These are phyloP conservation scores for Rhizophora mangle DNA, from an alignment of 345 rosid species.

Conservation along the genomic window DNA sequence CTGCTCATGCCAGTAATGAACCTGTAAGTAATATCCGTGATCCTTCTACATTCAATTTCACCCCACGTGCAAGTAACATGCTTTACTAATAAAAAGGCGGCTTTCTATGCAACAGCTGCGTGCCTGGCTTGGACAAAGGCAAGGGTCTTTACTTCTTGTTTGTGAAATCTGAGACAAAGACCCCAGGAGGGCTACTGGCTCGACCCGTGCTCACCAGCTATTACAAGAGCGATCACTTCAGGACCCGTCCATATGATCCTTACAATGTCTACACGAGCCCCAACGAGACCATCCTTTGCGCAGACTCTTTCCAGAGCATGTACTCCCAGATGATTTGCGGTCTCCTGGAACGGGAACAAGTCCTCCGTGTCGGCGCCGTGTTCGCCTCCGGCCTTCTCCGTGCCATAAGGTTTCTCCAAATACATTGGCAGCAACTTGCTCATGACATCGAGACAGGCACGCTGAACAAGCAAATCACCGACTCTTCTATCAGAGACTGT, in stretches of 20 bases:
- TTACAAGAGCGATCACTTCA: slow-evolving; percentile 44
- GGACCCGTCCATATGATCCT: slow-evolving; percentile 34
- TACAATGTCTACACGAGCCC: slow-evolving; percentile 43
- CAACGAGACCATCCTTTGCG: slow-evolving; percentile 37
- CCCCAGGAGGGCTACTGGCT: slow-evolving; percentile 41
- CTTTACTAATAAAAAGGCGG: background rate
- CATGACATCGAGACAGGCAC: slow-evolving; percentile 30
- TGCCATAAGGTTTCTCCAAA: slow-evolving; percentile 40
- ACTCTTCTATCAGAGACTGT: slow-evolving; percentile 23
- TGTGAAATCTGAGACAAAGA: slow-evolving; percentile 37
- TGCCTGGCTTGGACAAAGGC: slow-evolving; percentile 87
- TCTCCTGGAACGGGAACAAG: slow-evolving; percentile 30
- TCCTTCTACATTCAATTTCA: slow-evolving; percentile 6
- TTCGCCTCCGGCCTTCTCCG: slow-evolving; percentile 45
- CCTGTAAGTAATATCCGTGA: slow-evolving; percentile 59
- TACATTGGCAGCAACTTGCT: slow-evolving; percentile 32
- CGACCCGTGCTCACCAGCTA: slow-evolving; percentile 47
- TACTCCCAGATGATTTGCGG: slow-evolving; percentile 41
- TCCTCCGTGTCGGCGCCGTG: slow-evolving; percentile 40
- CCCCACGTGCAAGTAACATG: slow-evolving; percentile 2
- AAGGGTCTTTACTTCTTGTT: slow-evolving; percentile 61
- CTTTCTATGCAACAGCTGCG: slow-evolving; percentile 48
- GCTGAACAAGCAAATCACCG: slow-evolving; percentile 28
- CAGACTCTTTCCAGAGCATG: slow-evolving; percentile 48
- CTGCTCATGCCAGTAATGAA: slow-evolving; percentile 99